Evolutionary conservation across 1,284 basidiomycete genomes (phyloP).

Genomic region (Fomitopsis schrenkii): DNA sequence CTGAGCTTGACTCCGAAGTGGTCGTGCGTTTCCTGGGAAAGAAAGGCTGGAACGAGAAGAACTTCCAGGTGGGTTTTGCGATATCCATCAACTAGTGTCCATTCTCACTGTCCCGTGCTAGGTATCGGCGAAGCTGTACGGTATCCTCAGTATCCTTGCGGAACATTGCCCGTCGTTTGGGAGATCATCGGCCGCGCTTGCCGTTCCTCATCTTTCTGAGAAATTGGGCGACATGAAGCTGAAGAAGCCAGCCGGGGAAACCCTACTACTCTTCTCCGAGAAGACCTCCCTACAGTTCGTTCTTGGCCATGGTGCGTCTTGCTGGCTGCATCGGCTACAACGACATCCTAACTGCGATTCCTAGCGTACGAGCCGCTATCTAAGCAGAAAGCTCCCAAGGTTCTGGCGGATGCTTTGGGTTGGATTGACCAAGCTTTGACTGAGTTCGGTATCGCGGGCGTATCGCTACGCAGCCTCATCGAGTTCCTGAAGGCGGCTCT

Average conservation of each 20-base stretch:
- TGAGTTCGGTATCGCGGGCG: constrained; percentile 92
- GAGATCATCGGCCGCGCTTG: constrained; percentile 81
- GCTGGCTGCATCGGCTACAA: background rate
- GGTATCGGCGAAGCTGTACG: constrained; percentile 89
- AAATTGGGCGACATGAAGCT: constrained; percentile 97
- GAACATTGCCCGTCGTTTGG: constrained; percentile 82
- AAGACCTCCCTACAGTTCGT: constrained; percentile 95
- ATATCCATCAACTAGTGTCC: background rate
- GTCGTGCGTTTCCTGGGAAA: constrained; percentile 89
- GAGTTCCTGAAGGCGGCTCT: constrained; percentile 88
- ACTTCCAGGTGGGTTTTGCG: constrained; percentile 77
- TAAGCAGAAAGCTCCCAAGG: constrained; percentile 97
- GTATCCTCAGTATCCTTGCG: constrained; percentile 71
- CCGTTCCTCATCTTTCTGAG: constrained; percentile 84
- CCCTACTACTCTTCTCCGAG: constrained; percentile 81
- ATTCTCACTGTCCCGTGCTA: constrained; percentile 25
- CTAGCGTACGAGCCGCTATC: constrained; percentile 86
- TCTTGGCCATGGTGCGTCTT: constrained; percentile 75
- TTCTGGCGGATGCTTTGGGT: constrained; percentile 85
- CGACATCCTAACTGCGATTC: background rate
- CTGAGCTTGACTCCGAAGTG: constrained; percentile 83
- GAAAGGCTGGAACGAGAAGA: constrained; percentile 97
- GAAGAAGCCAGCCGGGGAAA: constrained; percentile 95
- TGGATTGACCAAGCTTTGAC: constrained; percentile 88
- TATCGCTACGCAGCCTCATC: constrained; percentile 83